phyloP scores from a whole-genome alignment of 2,329 filamentous ascomycete genomes.

The Fusarium guadeloupense region DNA sequence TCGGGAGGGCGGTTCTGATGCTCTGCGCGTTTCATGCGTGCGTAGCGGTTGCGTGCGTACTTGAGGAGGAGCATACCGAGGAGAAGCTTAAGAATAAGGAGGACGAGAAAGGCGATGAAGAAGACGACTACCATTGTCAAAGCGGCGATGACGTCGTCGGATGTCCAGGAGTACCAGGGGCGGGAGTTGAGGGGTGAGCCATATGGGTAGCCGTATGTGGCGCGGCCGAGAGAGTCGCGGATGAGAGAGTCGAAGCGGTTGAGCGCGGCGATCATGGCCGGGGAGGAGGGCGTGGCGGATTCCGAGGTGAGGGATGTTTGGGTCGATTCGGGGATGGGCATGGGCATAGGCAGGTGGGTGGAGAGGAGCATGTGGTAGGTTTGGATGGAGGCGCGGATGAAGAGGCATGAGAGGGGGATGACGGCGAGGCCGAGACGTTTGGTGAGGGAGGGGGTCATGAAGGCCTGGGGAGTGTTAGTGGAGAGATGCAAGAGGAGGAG shows the following conservation, averaged over 20 bases:
- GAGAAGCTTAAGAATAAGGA: conserved; percentile 85
- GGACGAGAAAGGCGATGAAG: conserved; percentile 82
- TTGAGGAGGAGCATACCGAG: conserved; percentile 88
- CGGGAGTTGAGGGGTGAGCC: conserved; percentile 51
- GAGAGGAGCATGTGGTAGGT: conserved; percentile 99
- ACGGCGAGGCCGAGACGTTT: conserved; percentile 90
- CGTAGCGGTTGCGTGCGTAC: conserved; percentile 82
- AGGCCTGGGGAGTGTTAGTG: conserved; percentile 66
- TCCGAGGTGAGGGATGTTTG: conserved; percentile 73
- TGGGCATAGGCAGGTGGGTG: conserved; percentile 80
- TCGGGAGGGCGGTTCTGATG: conserved; percentile 58
- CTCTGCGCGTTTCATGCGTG: conserved; percentile 79
- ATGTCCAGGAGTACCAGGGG: conserved; percentile 65
- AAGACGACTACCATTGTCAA: conserved; percentile 88
- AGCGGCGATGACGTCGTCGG: conserved; percentile 78
- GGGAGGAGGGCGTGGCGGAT: conserved; percentile 70
- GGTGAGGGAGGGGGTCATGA: conserved; percentile 88
- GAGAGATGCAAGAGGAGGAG: background rate
- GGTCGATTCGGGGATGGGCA: conserved; percentile 69
- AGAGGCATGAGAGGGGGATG: conserved; percentile 91
- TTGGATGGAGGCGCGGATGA: conserved; percentile 92
- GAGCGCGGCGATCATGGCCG: conserved; percentile 78
- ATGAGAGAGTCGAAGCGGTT: conserved; percentile 81
- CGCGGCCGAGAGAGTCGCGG: conserved; percentile 78
- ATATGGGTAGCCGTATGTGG: conserved; percentile 70